Percentiles rank a stretch among this genome's conserved stretches.
phyloP scores from a whole-genome alignment of 2,329 filamentous ascomycete genomes.

The Cordyceps fumosorosea region DNA sequence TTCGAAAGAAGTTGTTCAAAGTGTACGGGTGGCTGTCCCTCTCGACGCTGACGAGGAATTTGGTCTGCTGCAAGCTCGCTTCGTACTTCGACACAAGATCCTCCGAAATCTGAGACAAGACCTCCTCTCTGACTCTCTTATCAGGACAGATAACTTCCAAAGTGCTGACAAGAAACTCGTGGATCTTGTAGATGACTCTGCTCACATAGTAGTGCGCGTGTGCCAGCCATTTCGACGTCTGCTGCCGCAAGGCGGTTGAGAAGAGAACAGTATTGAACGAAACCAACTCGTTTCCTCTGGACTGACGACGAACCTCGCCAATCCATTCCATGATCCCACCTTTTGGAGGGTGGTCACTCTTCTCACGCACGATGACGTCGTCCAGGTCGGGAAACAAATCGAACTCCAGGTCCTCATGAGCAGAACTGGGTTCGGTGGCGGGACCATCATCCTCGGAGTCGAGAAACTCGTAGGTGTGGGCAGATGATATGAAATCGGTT shows the following conservation, averaged over 20 bases:
- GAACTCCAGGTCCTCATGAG: background rate
- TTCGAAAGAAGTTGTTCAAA: conserved; percentile 21
- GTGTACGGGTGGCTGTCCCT: conserved; percentile 24
- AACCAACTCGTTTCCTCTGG: conserved; percentile 21
- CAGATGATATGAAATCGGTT: background rate
- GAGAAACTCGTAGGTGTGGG: conserved; percentile 17
- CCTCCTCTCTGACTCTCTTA: conserved; percentile 12
- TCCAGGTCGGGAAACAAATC: conserved; percentile 9
- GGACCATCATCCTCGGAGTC: background rate
- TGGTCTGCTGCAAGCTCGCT: conserved; percentile 18
- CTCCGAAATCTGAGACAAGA: conserved; percentile 20
- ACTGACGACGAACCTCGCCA: conserved; percentile 15
- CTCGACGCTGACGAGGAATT: conserved; percentile 23
- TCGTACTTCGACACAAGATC: conserved; percentile 20
- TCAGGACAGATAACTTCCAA: conserved; percentile 19
- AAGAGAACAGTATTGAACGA: conserved; percentile 18
- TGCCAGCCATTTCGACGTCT: conserved; percentile 24
- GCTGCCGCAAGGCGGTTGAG: conserved; percentile 21
- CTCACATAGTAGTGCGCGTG: conserved; percentile 23
- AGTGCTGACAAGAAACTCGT: conserved; percentile 22
- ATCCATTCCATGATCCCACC: conserved; percentile 21
- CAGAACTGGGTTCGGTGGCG: background rate
- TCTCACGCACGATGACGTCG: background rate
- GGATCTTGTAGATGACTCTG: conserved; percentile 21
- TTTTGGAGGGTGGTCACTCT: background rate